phyloP scores from a whole-genome alignment of 768 basidiomycete genomes.

The Tulasnella sp. region DNA sequence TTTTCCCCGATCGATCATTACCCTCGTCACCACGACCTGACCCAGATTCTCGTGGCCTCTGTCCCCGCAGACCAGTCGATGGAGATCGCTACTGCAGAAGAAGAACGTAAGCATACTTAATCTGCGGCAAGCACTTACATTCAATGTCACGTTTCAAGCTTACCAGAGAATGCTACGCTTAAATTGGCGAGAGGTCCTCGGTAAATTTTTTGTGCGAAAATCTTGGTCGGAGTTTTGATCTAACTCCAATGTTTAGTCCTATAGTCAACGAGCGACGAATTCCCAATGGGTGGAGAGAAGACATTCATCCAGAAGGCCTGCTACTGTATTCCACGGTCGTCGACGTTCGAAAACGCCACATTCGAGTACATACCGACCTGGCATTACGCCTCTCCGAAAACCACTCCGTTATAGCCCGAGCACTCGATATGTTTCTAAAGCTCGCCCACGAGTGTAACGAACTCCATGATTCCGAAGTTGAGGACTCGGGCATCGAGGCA shows the following conservation, averaged over 20 bases:
- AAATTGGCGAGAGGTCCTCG: neutral
- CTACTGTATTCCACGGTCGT: neutral
- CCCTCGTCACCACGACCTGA: neutral
- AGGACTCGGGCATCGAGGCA: neutral
- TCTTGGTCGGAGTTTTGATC: neutral
- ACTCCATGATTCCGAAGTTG: neutral
- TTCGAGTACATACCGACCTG: neutral
- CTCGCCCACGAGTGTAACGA: neutral
- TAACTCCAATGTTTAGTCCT: neutral
- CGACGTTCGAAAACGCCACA: neutral
- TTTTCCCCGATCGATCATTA: neutral
- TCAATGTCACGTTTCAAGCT: neutral
- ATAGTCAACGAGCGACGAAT: neutral
- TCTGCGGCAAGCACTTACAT: too few species aligned
- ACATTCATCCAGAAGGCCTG: neutral
- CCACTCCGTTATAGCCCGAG: neutral
- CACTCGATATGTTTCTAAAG: neutral
- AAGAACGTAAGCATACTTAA: neutral
- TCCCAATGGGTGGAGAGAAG: neutral
- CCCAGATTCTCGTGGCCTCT: neutral
- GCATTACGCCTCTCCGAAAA: neutral
- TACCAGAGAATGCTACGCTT: neutral
- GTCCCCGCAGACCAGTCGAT: neutral
- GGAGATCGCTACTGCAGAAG: neutral
- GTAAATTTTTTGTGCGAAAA: neutral